These are phyloP conservation scores for Stereocaulon alpinum DNA, from an alignment of 495 filamentous ascomycete species.

Conservation along the genomic window DNA sequence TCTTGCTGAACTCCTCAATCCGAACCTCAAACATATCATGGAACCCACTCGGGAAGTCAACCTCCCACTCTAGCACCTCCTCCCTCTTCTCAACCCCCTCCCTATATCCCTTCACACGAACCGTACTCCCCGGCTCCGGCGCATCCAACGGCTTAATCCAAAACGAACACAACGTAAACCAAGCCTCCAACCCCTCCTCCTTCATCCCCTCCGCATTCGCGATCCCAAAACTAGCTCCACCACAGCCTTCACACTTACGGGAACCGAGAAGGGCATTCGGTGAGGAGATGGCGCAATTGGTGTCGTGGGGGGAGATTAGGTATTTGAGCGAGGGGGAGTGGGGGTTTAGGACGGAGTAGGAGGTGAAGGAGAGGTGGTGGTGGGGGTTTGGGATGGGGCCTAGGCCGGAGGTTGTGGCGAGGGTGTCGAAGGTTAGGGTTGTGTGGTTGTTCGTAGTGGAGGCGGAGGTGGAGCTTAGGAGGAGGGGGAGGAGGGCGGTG, in stretches of 20 bases:
- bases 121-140: conserved; percentile 18
- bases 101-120: conserved; percentile 21
- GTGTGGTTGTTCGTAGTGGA: background rate
- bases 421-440: conserved; percentile 16
- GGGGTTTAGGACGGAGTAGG: conserved; percentile 16
- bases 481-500: background rate
- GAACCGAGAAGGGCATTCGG: conserved; percentile 30
- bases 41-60: conserved; percentile 14
- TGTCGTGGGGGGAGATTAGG: conserved; percentile 13
- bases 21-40: conserved; percentile 22
- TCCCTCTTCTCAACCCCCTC: background rate
- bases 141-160: conserved; percentile 27
- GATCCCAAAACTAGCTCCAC: conserved; percentile 18
- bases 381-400: conserved; percentile 17
- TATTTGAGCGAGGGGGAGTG: conserved; percentile 5
- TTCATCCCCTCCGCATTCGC: conserved; percentile 6
- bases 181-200: background rate
- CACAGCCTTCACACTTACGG: conserved; percentile 15
- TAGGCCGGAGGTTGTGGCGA: conserved; percentile 17
- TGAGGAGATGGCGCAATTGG: conserved; percentile 22
- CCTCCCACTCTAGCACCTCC: conserved; percentile 7
- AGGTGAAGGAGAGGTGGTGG: conserved; percentile 14
- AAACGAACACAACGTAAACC: conserved; percentile 20
- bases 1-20: conserved; percentile 20
- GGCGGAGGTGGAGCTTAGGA: background rate